These are phyloP conservation scores for Aspergillus saccharolyticus DNA, from an alignment of 495 filamentous ascomycete genomes.

Conservation along the genomic window DNA sequence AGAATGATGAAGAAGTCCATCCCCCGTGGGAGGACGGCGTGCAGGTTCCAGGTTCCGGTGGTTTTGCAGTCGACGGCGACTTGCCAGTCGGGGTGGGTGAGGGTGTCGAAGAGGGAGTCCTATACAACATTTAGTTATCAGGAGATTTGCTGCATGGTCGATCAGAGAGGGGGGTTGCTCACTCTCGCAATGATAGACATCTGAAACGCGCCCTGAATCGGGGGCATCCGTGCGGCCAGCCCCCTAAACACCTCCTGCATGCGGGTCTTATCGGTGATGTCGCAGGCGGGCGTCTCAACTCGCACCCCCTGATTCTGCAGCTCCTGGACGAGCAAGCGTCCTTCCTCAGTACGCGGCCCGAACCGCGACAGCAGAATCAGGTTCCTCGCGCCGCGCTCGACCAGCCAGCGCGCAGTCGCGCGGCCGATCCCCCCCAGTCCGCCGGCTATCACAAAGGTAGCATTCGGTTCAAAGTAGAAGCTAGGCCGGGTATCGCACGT, in stretches of 20 bases:
- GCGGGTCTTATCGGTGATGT: constrained; percentile 31
- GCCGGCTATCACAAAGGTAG: constrained; percentile 42
- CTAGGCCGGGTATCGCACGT: too few relatives aligned
- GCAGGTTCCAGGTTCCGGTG: constrained; percentile 33
- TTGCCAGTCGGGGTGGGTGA: constrained; percentile 37
- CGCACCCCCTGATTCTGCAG: constrained; percentile 21
- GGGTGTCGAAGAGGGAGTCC: constrained; percentile 24
- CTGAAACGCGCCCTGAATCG: constrained; percentile 1
- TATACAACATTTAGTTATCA: not conserved
- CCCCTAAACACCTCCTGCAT: constrained; percentile 14
- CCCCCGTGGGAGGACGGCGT: not conserved
- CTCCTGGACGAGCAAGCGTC: constrained; percentile 32
- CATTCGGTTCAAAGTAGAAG: constrained; percentile 11
- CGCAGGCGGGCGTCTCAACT: constrained; percentile 29
- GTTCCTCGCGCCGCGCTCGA: constrained; percentile 47
- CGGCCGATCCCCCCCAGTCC: constrained; percentile 55
- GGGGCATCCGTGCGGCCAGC: not conserved
- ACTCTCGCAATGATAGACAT: not conserved
- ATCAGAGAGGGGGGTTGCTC: not conserved
- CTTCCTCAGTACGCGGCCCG: not conserved
- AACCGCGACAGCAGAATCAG: constrained; percentile 43
- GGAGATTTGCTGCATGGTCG: not conserved
- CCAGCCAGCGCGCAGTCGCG: constrained; percentile 53
- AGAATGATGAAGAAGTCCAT: constrained; percentile 44
- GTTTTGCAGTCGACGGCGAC: constrained; percentile 32